Conservation (phyloP, 768 basidiomycete genomes). For the Suillus plorans region DNA sequence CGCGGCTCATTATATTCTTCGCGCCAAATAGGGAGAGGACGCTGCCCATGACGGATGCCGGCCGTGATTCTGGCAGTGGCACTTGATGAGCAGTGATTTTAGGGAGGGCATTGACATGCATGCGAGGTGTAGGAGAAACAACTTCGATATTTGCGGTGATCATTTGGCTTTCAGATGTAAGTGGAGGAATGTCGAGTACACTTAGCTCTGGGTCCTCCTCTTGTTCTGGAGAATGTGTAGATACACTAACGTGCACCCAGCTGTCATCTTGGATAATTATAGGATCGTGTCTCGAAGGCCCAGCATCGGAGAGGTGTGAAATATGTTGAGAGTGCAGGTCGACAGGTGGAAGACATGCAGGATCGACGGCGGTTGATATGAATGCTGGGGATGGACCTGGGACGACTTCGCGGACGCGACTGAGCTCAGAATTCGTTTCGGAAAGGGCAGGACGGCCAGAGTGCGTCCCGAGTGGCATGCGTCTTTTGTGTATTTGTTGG, state of each 20-base stretch:
- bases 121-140: constrained; percentile 10
- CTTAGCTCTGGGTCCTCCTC: constrained; percentile 5
- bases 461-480: constrained; percentile 28
- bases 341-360: not conserved
- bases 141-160: constrained; percentile 14
- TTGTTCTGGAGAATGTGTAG: constrained; percentile 7
- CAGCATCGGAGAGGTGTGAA: constrained; percentile 7
- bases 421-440: constrained; percentile 27
- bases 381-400: constrained; percentile 27
- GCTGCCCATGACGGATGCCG: constrained; percentile 28
- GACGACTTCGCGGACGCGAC: constrained; percentile 18
- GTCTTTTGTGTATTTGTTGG: constrained; percentile 25
- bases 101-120: constrained; percentile 11
- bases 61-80: constrained; percentile 29
- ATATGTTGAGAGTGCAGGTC: constrained; percentile 9
- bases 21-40: constrained; percentile 7
- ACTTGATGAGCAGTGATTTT: constrained; percentile 23
- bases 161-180: constrained; percentile 3
- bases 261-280: constrained; percentile 26
- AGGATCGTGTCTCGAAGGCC: constrained; percentile 18
- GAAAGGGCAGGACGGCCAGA: constrained; percentile 32
- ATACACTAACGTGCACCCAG: constrained; percentile 26
- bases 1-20: not conserved
- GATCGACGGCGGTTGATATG: constrained; percentile 24
- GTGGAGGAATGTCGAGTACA: constrained; percentile 1